These are phyloP conservation scores for Moringa oleifera DNA, from an alignment of 345 rosid genomes.

Conservation along the genomic window DNA sequence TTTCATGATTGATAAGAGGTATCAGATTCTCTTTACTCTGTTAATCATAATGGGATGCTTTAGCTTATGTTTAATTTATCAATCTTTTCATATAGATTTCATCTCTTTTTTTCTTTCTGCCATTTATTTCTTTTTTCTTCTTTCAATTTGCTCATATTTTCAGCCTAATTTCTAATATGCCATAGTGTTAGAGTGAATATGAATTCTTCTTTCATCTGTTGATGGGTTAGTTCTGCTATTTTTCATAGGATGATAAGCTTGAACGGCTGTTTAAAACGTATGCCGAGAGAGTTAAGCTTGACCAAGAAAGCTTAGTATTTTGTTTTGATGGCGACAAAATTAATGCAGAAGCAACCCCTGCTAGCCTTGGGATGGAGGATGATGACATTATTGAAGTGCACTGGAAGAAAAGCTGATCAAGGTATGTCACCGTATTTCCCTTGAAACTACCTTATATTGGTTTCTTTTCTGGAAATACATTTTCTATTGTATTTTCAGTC, in stretches of 20 bases:
- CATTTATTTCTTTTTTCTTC: background rate
- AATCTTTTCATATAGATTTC: background rate
- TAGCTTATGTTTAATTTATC: no score
- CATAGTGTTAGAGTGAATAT: background rate
- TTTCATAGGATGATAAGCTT: constrained; percentile 78
- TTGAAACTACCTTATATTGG: no score
- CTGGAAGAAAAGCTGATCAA: constrained; percentile 44
- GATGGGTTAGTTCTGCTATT: background rate
- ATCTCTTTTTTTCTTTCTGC: background rate
- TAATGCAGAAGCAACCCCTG: constrained; percentile 59
- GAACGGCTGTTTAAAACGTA: constrained; percentile 71
- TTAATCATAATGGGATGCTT: background rate
- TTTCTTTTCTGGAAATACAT: no score
- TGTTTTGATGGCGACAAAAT: constrained; percentile 80
- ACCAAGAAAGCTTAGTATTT: constrained; percentile 46
- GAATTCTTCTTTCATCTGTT: background rate
- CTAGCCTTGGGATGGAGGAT: constrained; percentile 84
- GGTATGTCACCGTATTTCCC: constrained; percentile 6
- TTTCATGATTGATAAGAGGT: no score
- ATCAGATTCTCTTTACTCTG: no score
- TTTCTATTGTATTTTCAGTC: no score
- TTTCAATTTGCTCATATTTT: background rate
- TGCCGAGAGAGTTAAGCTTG: constrained; percentile 53
- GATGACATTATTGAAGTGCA: constrained; percentile 82
- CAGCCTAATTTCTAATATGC: background rate